These are phyloP conservation scores for Kwoniella bestiolae DNA, from an alignment of 768 basidiomycete species.

Conservation along the genomic window DNA sequence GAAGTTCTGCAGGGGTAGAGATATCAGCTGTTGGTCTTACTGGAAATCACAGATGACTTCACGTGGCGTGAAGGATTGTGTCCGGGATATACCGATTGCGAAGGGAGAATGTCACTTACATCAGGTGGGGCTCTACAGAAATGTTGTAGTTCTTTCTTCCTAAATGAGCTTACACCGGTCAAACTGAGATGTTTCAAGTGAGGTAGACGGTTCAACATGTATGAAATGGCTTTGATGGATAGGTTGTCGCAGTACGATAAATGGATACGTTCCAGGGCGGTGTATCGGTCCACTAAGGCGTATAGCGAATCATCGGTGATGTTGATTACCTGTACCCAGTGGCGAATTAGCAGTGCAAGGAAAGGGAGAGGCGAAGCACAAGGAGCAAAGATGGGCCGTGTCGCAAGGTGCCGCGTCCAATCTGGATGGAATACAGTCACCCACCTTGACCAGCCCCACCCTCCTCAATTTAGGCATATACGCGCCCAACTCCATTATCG, in stretches of 20 bases:
- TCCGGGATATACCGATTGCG: background rate
- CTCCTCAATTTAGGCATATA: constrained; percentile 83
- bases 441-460: constrained; percentile 86
- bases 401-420: too few species aligned
- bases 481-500: constrained; percentile 84
- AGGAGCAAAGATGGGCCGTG: too few species aligned
- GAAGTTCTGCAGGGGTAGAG: constrained; percentile 71
- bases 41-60: too few species aligned
- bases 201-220: constrained; percentile 82
- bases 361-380: too few species aligned
- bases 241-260: constrained; percentile 97
- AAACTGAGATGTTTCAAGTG: constrained; percentile 92
- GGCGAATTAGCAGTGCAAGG: too few species aligned
- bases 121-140: constrained; percentile 87
- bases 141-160: constrained; percentile 77
- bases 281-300: constrained; percentile 80
- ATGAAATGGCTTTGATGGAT: constrained; percentile 86
- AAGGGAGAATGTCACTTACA: constrained; percentile 64
- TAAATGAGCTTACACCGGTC: constrained; percentile 95
- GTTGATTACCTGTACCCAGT: constrained; percentile 68
- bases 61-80: background rate
- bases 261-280: constrained; percentile 91
- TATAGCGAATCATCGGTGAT: constrained; percentile 93
- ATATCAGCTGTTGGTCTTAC: background rate
- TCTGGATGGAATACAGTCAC: constrained; percentile 19